Conservation (phyloP, 805 yeast species). For the Diddensiella transvaalensis region DNA sequence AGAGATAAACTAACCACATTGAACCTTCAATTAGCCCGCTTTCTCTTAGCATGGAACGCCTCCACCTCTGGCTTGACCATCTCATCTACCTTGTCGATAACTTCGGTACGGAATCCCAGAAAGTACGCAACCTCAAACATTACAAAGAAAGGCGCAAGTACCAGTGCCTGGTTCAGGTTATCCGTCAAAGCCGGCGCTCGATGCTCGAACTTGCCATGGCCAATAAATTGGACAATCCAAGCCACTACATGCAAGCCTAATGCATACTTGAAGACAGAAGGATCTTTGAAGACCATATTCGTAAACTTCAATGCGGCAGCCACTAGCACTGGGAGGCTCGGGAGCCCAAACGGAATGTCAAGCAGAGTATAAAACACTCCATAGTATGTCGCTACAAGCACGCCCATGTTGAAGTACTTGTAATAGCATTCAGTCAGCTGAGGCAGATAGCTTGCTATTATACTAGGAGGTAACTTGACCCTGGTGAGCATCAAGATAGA, state of each 20-base stretch:
- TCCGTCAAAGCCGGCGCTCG: slow-evolving; percentile 86
- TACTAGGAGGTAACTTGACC: slow-evolving; percentile 23
- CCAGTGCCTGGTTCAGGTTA: slow-evolving; percentile 76
- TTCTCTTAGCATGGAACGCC: slow-evolving; percentile 8
- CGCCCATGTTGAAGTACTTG: slow-evolving; percentile 44
- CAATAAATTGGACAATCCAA: slow-evolving; percentile 85
- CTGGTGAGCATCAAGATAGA: slow-evolving; percentile 42
- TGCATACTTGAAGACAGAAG: slow-evolving; percentile 19
- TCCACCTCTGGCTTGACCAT: slow-evolving; percentile 29
- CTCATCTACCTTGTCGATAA: slow-evolving; percentile 49
- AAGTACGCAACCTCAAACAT: slow-evolving; percentile 69
- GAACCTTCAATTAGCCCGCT: no score
- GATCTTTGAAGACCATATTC: slow-evolving; percentile 24
- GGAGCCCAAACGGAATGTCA: slow-evolving; percentile 49
- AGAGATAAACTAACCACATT: background rate
- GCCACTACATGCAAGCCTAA: slow-evolving; percentile 46
- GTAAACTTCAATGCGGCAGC: slow-evolving; percentile 28
- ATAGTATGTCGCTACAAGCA: slow-evolving; percentile 44
- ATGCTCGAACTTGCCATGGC: slow-evolving; percentile 79
- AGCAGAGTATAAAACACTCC: slow-evolving; percentile 56
- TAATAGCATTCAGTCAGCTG: slow-evolving; percentile 16
- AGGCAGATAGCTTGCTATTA: slow-evolving; percentile 8
- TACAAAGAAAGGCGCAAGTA: slow-evolving; percentile 89
- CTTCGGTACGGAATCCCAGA: slow-evolving; percentile 56
- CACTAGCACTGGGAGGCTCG: slow-evolving; percentile 41